Conservation (phyloP, 2,329 filamentous ascomycete species). For the Verticillium nubilum region DNA sequence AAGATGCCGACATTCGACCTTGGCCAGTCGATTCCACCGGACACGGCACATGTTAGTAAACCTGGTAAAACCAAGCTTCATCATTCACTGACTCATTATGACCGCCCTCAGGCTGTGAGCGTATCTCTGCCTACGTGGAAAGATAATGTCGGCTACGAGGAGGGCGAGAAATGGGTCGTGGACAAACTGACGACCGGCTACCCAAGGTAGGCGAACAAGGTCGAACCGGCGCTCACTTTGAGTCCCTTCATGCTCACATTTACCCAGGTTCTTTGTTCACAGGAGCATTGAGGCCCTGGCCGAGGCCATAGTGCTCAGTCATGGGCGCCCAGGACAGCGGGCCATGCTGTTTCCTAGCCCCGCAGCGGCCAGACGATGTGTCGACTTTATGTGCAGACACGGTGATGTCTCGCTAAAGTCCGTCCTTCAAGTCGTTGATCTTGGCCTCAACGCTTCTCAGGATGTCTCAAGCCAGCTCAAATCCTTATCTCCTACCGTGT, state of each 20-base stretch:
- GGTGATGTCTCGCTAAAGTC: slow-evolving; percentile 43
- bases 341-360: slow-evolving; percentile 81
- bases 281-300: slow-evolving; percentile 72
- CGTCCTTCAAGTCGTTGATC: slow-evolving; percentile 52
- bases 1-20: slow-evolving; percentile 46
- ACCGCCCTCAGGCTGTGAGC: slow-evolving; percentile 69
- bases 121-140: slow-evolving; percentile 93
- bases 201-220: slow-evolving; percentile 54
- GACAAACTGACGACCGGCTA: slow-evolving; percentile 85
- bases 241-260: neutral
- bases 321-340: slow-evolving; percentile 57
- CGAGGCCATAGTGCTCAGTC: slow-evolving; percentile 56
- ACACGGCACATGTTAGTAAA: slow-evolving; percentile 68
- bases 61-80: neutral
- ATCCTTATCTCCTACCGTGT: slow-evolving; percentile 55
- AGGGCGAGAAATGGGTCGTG: slow-evolving; percentile 83
- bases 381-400: slow-evolving; percentile 63
- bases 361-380: slow-evolving; percentile 64
- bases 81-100: neutral
- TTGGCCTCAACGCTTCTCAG: slow-evolving; percentile 55
- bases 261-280: slow-evolving; percentile 85
- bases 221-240: slow-evolving; percentile 7
- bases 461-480: slow-evolving; percentile 45
- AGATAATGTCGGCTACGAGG: slow-evolving; percentile 88
- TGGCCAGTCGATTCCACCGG: slow-evolving; percentile 69